Evolutionary conservation across 352 stramenopile genomes (phyloP), one percentile per base, ranked within the genome.

Genomic region (Elongisporangium undulatum): DNA sequence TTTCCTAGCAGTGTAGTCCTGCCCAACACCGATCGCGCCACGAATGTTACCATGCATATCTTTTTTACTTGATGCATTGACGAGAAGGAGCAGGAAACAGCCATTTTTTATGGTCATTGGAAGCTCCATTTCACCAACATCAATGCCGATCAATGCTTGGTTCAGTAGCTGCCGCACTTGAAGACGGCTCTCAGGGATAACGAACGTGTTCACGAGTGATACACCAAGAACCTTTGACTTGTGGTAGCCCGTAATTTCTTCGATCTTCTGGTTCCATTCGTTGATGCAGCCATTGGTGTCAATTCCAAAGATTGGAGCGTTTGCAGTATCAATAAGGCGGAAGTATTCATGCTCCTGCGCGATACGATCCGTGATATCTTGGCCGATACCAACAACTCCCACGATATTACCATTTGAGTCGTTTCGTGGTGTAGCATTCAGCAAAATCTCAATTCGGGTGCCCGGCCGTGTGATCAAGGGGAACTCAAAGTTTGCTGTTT

Each of bases 1-100:
- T 58, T 93, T 93, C 19, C 85, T 73, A 2, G 83, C 85, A 12
- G 94, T 98, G 60, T 98, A 93, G 66, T 98, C 93, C 71, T 98
- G 92, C 12, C 88, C 90, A 49, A 98, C 89, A 62, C 85, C 86
- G 54, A 98, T 95, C 22, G 97, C 91, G 53, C 92, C 94, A 41
- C 95, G 87, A 64, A 98, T 89, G 56, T 96, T 96, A 22, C 90
- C 89, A 29, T 97, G 87, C 71, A 89, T 89, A 63, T 97, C 90
- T 55, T 96, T 92, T 56, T 95, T 95, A 50, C 82, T 93, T 0
- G 83, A 93, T 0, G 83, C 83, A 51, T 93, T 95, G 34, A 93
- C 85, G 48, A 93, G 68, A 5, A 93, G 60, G 39, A 93, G 58
- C 54, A 95, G 66, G 41, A 88, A 86, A 13, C 63, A 61, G 7